Conservation (phyloP, 768 basidiomycete genomes). For the Cystofilobasidium bisporidii region DNA sequence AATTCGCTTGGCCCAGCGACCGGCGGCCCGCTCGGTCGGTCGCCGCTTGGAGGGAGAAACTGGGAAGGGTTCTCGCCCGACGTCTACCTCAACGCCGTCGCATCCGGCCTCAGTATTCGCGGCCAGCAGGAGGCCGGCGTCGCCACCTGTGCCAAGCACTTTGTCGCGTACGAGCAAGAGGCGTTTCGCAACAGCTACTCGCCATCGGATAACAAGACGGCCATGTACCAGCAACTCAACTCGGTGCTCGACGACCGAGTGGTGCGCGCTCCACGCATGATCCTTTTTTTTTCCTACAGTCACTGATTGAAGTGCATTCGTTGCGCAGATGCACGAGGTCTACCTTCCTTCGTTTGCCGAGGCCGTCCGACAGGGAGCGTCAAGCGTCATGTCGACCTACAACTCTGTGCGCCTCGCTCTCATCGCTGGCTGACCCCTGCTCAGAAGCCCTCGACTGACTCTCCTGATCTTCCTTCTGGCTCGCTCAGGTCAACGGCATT, state of each 20-base stretch:
- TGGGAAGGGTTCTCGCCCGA: conserved; percentile 30
- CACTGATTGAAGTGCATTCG: no score
- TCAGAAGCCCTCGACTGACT: no score
- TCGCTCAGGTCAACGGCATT: no score
- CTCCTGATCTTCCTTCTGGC: no score
- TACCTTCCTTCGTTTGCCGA: conserved; percentile 42
- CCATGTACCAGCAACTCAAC: conserved; percentile 20
- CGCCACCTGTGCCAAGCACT: conserved; percentile 35
- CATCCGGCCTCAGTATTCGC: conserved; percentile 28
- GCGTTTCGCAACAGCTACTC: conserved; percentile 29
- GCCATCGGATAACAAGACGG: neutral
- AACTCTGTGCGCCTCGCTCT: no score
- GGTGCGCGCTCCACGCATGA: neutral
- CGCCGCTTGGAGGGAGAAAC: conserved; percentile 25
- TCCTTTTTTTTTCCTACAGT: no score
- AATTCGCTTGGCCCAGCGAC: conserved; percentile 49
- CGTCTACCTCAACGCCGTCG: conserved; percentile 28
- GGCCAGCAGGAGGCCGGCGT: conserved; percentile 32
- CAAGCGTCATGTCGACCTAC: conserved; percentile 9
- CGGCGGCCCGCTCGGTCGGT: conserved; percentile 25
- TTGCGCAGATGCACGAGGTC: conserved; percentile 35
- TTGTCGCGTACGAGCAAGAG: conserved; percentile 37
- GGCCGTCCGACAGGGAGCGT: conserved; percentile 39
- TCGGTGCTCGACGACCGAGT: conserved; percentile 36
- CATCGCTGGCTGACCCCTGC: no score